Conservation (phyloP, 139 green algal species). For the Closterium sp. region DNA sequence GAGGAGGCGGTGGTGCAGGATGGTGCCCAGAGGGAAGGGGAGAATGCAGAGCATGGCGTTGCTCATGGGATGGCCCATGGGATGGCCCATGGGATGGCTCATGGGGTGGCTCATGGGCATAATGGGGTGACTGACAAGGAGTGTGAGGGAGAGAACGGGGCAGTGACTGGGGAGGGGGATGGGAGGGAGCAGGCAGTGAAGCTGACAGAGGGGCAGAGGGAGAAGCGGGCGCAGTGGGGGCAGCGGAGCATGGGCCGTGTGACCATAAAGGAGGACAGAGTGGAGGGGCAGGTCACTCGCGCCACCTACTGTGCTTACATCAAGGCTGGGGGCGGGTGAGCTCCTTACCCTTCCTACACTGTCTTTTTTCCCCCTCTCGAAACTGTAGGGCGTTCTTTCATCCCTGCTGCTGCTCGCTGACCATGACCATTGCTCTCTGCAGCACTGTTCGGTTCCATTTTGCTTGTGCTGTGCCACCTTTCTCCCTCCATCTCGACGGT, state of each 20-base stretch:
- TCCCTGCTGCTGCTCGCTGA: background rate
- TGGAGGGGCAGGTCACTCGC: constrained; percentile 26
- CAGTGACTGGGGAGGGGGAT: background rate
- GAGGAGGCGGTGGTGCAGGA: background rate
- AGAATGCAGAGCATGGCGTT: background rate
- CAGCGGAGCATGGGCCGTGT: constrained; percentile 3
- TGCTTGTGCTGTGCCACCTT: background rate
- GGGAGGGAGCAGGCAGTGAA: background rate
- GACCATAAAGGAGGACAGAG: constrained; percentile 30
- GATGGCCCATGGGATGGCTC: too few relatives aligned
- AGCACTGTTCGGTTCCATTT: background rate
- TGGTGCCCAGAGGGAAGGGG: background rate
- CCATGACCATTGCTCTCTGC: background rate
- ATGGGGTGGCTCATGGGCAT: background rate
- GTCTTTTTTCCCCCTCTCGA: too few relatives aligned
- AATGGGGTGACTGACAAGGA: background rate
- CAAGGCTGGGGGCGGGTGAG: constrained; percentile 20
- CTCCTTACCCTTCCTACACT: background rate
- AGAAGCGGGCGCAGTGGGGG: background rate
- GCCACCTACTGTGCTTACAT: constrained; percentile 31
- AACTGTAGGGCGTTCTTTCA: too few relatives aligned
- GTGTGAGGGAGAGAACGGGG: background rate
- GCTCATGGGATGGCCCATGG: background rate
- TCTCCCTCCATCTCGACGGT: background rate
- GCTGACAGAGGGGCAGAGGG: background rate